Percentiles rank a stretch among this genome's conserved stretches.
Evolutionary conservation across 495 filamentous ascomycete species (phyloP).

Genomic region (Talaromyces thailandensis): DNA sequence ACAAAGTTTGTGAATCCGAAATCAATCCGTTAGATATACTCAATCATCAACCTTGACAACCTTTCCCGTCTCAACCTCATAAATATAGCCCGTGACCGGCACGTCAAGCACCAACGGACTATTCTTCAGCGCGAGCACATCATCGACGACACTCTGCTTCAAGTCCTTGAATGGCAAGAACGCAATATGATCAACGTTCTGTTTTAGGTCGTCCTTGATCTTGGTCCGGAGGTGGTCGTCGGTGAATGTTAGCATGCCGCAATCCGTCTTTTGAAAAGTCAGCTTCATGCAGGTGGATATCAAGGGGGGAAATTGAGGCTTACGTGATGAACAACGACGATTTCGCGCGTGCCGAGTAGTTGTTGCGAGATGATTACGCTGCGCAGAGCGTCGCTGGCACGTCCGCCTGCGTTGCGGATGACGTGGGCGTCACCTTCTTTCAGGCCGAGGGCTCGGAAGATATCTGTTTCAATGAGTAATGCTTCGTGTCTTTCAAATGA

Average conservation of each 20-base stretch:
- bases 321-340: constrained; percentile 68
- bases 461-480: constrained; percentile 28
- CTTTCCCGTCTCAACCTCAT: constrained; percentile 72
- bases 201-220: constrained; percentile 49
- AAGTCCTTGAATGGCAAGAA: constrained; percentile 61
- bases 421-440: constrained; percentile 70
- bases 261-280: constrained; percentile 38
- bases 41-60: constrained; percentile 44
- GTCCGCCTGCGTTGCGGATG: constrained; percentile 69
- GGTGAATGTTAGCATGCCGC: constrained; percentile 74
- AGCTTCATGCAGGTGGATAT: background rate
- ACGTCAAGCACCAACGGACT: constrained; percentile 51
- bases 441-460: constrained; percentile 63
- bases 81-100: constrained; percentile 64
- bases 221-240: constrained; percentile 52
- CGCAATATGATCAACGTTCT: constrained; percentile 35
- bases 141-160: constrained; percentile 53
- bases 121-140: constrained; percentile 54
- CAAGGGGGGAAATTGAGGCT: background rate
- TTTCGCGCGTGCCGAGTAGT: constrained; percentile 68
- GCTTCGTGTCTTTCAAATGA: background rate
- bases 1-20: background rate
- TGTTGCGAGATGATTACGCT: constrained; percentile 75
- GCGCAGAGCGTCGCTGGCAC: constrained; percentile 58
- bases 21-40: background rate